A percentile compares a stretch with the other conserved stretches of the same genome.
Evolutionary conservation across 768 basidiomycete genomes (phyloP).

Genomic region (Coprinopsis sp.): DNA sequence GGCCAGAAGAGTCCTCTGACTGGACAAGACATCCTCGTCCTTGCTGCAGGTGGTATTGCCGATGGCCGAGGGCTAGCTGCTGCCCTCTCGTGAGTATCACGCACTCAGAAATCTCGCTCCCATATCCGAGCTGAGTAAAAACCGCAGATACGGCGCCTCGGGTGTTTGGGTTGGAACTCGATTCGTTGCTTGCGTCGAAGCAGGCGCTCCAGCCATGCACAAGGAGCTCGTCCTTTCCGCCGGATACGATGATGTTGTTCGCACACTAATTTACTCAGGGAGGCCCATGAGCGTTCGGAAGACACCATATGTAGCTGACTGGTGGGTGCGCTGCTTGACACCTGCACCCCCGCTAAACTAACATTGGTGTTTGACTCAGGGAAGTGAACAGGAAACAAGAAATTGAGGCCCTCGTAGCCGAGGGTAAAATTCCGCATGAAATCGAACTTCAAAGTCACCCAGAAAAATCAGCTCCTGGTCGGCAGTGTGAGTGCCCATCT

Average conservation of each 20-base stretch:
- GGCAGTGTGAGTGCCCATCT: constrained; percentile 45
- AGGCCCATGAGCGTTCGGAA: constrained; percentile 79
- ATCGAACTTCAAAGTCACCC: constrained; percentile 66
- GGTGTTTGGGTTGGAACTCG: constrained; percentile 89
- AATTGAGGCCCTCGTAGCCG: constrained; percentile 49
- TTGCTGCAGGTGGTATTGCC: constrained; percentile 82
- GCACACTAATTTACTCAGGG: constrained; percentile 72
- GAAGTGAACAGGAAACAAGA: constrained; percentile 59
- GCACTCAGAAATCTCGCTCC: background rate
- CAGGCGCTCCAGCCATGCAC: constrained; percentile 70
- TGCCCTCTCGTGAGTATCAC: constrained; percentile 50
- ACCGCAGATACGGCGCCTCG: constrained; percentile 66
- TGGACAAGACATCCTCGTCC: constrained; percentile 68
- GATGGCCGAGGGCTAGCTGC: constrained; percentile 81
- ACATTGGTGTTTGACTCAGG: constrained; percentile 29
- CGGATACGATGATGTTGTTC: constrained; percentile 69
- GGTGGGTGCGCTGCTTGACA: constrained; percentile 36
- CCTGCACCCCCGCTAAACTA: background rate
- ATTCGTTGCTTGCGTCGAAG: constrained; percentile 79
- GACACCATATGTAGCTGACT: constrained; percentile 73
- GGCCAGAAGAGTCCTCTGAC: constrained; percentile 69
- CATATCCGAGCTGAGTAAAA: background rate
- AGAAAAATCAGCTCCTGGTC: constrained; percentile 55
- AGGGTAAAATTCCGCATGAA: constrained; percentile 74
- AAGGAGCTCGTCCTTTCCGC: constrained; percentile 64